Evolutionary conservation across 2,329 filamentous ascomycete species (phyloP).

Genomic region (Pseudophaeomoniella oleicola): DNA sequence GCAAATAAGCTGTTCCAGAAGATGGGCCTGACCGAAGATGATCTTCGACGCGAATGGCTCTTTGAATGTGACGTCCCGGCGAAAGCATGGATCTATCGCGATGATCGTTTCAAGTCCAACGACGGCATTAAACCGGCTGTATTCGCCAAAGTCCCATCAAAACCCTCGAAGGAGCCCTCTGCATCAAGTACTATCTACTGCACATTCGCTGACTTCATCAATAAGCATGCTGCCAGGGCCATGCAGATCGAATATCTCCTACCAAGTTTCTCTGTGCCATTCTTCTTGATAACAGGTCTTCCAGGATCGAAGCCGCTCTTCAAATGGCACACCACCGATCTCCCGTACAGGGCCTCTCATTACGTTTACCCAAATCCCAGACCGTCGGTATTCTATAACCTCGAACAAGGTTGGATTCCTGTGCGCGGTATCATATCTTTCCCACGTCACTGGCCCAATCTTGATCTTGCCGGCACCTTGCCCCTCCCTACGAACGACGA

Average conservation of each 20-base stretch:
- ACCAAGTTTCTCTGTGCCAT: background rate
- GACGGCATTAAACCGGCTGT: background rate
- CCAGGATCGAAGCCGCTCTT: conserved; percentile 2
- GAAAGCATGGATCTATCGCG: background rate
- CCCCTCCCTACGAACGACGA: background rate
- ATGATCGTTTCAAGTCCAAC: background rate
- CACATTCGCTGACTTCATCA: conserved; percentile 2
- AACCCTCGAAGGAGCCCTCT: background rate
- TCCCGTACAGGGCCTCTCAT: background rate
- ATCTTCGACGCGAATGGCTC: conserved; percentile 2
- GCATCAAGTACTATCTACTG: background rate
- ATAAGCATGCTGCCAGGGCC: background rate
- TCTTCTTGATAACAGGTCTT: conserved; percentile 1
- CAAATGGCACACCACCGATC: conserved; percentile 3
- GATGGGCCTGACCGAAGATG: conserved; percentile 2
- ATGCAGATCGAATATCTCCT: background rate
- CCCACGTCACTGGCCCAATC: background rate
- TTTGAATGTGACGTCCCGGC: background rate
- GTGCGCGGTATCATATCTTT: background rate
- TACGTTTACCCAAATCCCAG: background rate
- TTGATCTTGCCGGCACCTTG: background rate
- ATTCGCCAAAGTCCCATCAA: too few relatives aligned
- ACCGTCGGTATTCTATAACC: background rate
- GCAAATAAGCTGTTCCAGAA: conserved; percentile 2
- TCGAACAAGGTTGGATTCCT: background rate